phyloP scores from a whole-genome alignment of 83 land plant genomes.

The Picea mariana region DNA sequence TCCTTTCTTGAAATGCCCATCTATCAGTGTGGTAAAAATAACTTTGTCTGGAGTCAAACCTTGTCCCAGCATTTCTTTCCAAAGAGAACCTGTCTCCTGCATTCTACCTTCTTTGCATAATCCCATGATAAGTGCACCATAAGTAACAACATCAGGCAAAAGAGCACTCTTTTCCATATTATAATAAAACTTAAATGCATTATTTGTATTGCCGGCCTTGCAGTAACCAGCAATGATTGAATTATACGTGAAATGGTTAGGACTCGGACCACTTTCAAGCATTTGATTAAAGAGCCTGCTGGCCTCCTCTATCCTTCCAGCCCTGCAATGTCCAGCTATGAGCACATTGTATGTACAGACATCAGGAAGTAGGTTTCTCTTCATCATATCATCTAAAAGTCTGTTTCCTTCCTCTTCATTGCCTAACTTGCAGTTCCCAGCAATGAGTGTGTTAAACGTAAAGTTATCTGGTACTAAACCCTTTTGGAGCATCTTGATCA shows the following conservation, averaged over 20 bases:
- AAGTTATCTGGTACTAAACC: constrained; percentile 51
- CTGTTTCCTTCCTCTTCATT: constrained; percentile 28
- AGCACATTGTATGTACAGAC: constrained; percentile 29
- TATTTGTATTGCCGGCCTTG: constrained; percentile 37
- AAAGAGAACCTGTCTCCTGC: constrained; percentile 32
- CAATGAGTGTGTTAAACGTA: constrained; percentile 51
- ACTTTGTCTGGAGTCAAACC: constrained; percentile 36
- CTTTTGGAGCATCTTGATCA: constrained; percentile 49
- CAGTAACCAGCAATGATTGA: constrained; percentile 54
- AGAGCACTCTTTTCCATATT: constrained; percentile 41
- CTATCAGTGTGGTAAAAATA: constrained; percentile 49
- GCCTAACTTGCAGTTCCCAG: constrained; percentile 48
- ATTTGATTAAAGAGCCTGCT: constrained; percentile 26
- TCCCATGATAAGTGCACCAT: constrained; percentile 49
- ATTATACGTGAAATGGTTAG: constrained; percentile 46
- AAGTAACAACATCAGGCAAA: constrained; percentile 51
- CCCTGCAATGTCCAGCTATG: constrained; percentile 48
- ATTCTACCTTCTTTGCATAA: constrained; percentile 45
- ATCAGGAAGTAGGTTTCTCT: constrained; percentile 21
- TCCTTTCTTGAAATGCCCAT: constrained; percentile 45
- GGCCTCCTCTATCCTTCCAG: constrained; percentile 52
- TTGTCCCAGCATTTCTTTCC: constrained; percentile 37
- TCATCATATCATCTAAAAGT: constrained; percentile 27
- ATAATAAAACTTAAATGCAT: constrained; percentile 36
- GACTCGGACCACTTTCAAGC: constrained; percentile 38